Conservation (phyloP, 169 alveolate species). For the Eimeria falciformis region DNA sequence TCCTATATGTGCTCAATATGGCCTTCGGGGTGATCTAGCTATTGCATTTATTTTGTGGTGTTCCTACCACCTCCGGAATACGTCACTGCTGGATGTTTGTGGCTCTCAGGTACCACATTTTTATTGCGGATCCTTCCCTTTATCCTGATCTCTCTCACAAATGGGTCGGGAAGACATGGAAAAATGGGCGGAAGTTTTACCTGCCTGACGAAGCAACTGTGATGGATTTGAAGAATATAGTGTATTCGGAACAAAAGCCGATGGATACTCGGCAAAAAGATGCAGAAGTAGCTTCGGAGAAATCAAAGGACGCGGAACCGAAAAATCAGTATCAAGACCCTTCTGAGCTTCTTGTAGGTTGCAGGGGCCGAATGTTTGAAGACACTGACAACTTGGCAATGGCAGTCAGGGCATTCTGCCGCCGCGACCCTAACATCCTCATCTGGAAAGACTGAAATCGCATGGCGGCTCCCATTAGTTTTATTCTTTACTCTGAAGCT, state of each 20-base stretch:
- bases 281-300: neutral
- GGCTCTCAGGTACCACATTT: conserved; percentile 52
- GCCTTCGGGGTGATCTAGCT: neutral
- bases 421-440: conserved; percentile 88
- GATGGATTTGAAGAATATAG: conserved; percentile 81
- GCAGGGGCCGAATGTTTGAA: conserved; percentile 90
- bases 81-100: conserved; percentile 19
- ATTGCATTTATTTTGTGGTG: neutral
- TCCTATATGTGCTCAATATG: neutral
- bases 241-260: conserved; percentile 72
- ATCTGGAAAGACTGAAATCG: conserved; percentile 83
- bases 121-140: conserved; percentile 51
- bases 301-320: neutral
- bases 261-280: neutral
- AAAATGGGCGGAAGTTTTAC: conserved; percentile 87
- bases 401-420: conserved; percentile 90
- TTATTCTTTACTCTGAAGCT: too few species aligned
- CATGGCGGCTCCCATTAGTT: too few species aligned
- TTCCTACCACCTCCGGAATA: neutral
- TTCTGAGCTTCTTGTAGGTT: conserved; percentile 84
- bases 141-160: conserved; percentile 73
- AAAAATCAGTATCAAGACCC: conserved; percentile 39
- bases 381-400: conserved; percentile 88
- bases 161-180: conserved; percentile 81
- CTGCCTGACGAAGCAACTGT: conserved; percentile 87